A percentile compares a stretch with the other conserved stretches of the same genome.
These are phyloP conservation scores for Diaporthe sp. DNA, from an alignment of 2,329 filamentous ascomycete species.

Conservation along the genomic window DNA sequence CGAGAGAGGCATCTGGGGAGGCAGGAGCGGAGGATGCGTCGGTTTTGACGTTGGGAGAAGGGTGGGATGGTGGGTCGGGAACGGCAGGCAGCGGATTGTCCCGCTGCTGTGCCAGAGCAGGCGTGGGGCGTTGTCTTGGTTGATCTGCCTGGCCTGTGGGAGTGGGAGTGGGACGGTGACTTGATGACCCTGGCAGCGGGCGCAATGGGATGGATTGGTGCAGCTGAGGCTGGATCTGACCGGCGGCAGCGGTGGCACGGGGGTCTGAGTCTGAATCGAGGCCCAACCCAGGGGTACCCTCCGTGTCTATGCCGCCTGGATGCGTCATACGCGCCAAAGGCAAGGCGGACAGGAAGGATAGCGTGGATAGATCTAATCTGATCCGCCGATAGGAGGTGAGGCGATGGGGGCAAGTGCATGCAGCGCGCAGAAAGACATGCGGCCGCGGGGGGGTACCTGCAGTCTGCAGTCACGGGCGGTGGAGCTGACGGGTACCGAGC, in stretches of 20 bases:
- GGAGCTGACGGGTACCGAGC: slow-evolving; percentile 29
- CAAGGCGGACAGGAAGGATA: slow-evolving; percentile 17
- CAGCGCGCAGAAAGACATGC: slow-evolving; percentile 15
- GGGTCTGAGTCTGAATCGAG: slow-evolving; percentile 28
- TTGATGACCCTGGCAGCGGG: slow-evolving; percentile 37
- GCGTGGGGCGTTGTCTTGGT: slow-evolving; percentile 37
- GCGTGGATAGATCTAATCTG: slow-evolving; percentile 37
- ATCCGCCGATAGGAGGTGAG: slow-evolving; percentile 37
- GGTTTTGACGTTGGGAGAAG: slow-evolving; percentile 38
- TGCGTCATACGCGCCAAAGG: slow-evolving; percentile 36
- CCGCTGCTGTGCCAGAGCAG: slow-evolving; percentile 37
- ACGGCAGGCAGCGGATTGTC: slow-evolving; percentile 34
- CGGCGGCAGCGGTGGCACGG: slow-evolving; percentile 19
- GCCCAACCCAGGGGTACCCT: slow-evolving; percentile 30
- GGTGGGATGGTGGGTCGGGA: slow-evolving; percentile 35
- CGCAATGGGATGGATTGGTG: slow-evolving; percentile 39
- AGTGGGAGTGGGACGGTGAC: slow-evolving; percentile 32
- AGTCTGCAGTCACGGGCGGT: slow-evolving; percentile 28
- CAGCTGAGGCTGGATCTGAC: slow-evolving; percentile 35
- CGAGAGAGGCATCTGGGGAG: slow-evolving; percentile 25
- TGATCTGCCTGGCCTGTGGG: slow-evolving; percentile 1
- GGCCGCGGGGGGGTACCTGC: slow-evolving; percentile 23
- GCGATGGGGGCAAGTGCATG: slow-evolving; percentile 32
- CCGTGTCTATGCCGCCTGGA: slow-evolving; percentile 10
- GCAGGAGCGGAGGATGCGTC: slow-evolving; percentile 31